Conservation (phyloP, 2,329 filamentous ascomycete genomes). For the Magnaporthiopsis rhizophila region DNA sequence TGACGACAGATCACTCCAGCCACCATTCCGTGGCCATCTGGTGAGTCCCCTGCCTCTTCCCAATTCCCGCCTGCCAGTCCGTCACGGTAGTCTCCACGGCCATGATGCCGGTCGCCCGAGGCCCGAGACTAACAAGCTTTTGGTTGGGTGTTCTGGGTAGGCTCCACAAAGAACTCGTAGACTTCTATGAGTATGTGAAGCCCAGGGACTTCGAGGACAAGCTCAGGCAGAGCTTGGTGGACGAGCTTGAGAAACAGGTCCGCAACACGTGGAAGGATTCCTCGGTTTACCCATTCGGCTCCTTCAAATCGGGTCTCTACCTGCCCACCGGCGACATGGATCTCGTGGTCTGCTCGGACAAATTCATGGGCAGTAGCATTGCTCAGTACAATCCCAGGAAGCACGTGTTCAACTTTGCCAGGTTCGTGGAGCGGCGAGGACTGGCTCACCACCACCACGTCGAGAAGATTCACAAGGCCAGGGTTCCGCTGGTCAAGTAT, state of each 20-base stretch:
- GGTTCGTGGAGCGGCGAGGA: slow-evolving; percentile 45
- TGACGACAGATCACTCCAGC: slow-evolving; percentile 42
- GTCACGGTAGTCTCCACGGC: no score
- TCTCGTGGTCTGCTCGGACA: slow-evolving; percentile 63
- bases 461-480: slow-evolving; percentile 64
- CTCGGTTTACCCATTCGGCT: slow-evolving; percentile 75
- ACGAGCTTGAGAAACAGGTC: slow-evolving; percentile 56
- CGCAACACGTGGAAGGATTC: slow-evolving; percentile 49
- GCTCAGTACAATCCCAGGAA: slow-evolving; percentile 43
- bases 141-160: slow-evolving; percentile 30
- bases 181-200: slow-evolving; percentile 80
- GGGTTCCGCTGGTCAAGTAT: slow-evolving; percentile 89
- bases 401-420: slow-evolving; percentile 54
- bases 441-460: slow-evolving; percentile 53
- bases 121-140: neutral
- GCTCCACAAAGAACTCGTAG: slow-evolving; percentile 81
- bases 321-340: slow-evolving; percentile 82
- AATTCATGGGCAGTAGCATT: slow-evolving; percentile 46
- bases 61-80: no score
- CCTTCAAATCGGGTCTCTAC: slow-evolving; percentile 75
- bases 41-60: slow-evolving; percentile 30
- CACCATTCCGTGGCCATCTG: slow-evolving; percentile 47
- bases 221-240: slow-evolving; percentile 65
- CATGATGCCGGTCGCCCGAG: neutral
- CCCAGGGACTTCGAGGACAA: slow-evolving; percentile 70